These are phyloP conservation scores for Tetracladium setigerum DNA, from an alignment of 495 filamentous ascomycete species.

Conservation along the genomic window DNA sequence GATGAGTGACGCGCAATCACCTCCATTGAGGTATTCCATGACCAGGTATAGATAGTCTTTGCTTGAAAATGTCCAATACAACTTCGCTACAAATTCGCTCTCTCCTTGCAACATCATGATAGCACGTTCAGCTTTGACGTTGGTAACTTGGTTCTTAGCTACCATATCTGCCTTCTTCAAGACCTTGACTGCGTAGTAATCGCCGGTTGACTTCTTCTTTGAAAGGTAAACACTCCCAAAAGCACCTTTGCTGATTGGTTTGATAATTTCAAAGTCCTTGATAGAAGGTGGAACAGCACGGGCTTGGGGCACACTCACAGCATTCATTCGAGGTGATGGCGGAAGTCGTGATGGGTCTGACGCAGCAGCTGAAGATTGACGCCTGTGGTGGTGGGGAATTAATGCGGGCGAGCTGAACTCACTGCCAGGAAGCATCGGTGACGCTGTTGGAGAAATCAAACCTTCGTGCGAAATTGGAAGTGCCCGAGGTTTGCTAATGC, in stretches of 20 bases:
- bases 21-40: conserved; percentile 98
- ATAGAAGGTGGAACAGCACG: conserved; percentile 88
- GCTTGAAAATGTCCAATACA: conserved; percentile 99
- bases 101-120: conserved; percentile 99
- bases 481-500: conserved; percentile 73
- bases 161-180: conserved; percentile 99
- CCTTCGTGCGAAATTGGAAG: conserved; percentile 66
- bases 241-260: conserved; percentile 97
- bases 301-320: conserved; percentile 64
- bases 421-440: conserved; percentile 71
- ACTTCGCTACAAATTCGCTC: conserved; percentile 96
- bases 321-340: conserved; percentile 68
- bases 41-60: conserved; percentile 98
- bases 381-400: conserved; percentile 64
- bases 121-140: conserved; percentile 97
- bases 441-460: conserved; percentile 78
- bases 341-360: conserved; percentile 63
- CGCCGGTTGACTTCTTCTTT: conserved; percentile 96
- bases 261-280: conserved; percentile 99
- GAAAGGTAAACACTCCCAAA: conserved; percentile 97
- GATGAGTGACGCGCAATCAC: conserved; percentile 93
- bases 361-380: conserved; percentile 84
- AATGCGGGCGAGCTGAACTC: conserved; percentile 73
- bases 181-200: conserved; percentile 98
- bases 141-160: conserved; percentile 98